Percentiles rank a stretch among this genome's conserved stretches.
These are phyloP conservation scores for Conticribra weissflogii DNA, from an alignment of 108 stramenopile genomes.

Conservation along the genomic window DNA sequence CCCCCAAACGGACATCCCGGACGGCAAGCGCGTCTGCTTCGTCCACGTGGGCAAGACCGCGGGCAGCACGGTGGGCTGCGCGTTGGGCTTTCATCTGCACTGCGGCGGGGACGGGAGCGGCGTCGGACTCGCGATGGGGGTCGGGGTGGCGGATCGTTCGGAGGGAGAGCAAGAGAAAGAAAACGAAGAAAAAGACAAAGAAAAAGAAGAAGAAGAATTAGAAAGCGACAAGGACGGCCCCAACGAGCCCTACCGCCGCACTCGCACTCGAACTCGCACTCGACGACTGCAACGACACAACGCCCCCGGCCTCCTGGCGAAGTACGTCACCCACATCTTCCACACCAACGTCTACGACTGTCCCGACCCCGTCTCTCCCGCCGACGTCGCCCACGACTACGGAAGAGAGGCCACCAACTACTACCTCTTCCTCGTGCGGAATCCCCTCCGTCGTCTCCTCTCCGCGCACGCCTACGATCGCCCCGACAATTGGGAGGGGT, in stretches of 20 bases:
- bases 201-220: too few relatives aligned
- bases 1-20: background rate
- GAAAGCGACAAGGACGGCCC: too few relatives aligned
- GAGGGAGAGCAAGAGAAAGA: too few relatives aligned
- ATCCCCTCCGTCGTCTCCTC: conserved; percentile 13
- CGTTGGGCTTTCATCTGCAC: conserved; percentile 15
- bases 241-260: too few relatives aligned
- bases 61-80: conserved; percentile 22
- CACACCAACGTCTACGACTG: background rate
- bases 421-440: background rate
- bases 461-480: conserved; percentile 24
- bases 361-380: background rate
- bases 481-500: conserved; percentile 15
- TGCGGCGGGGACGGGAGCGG: background rate
- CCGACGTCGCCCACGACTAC: background rate
- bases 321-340: background rate
- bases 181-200: too few relatives aligned
- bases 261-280: too few relatives aligned
- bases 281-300: too few relatives aligned
- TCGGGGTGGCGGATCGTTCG: too few relatives aligned
- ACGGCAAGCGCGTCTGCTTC: conserved; percentile 1
- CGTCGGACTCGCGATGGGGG: background rate
- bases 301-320: background rate
- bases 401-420: background rate
- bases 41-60: conserved; percentile 20